Conservation (phyloP, 768 basidiomycete genomes). For the Cubamyces lactineus region DNA sequence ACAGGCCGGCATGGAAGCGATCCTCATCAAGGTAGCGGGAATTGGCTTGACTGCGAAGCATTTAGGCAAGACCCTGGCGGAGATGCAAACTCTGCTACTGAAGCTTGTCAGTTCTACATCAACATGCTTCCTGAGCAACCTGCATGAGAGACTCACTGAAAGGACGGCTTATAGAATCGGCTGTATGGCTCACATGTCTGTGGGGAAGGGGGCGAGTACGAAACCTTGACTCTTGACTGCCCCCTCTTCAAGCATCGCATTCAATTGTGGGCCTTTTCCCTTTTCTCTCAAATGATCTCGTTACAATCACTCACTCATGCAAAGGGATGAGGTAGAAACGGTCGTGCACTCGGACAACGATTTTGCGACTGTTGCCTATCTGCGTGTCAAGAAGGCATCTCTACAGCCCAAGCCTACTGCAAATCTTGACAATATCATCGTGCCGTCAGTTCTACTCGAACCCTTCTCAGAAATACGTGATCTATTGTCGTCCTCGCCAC, state of each 20-base stretch:
- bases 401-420: conserved; percentile 57
- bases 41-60: conserved; percentile 81
- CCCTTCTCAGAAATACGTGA: conserved; percentile 32
- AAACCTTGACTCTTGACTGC: conserved; percentile 88
- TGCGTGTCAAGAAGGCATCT: conserved; percentile 73
- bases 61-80: conserved; percentile 72
- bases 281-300: not conserved
- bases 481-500: conserved; percentile 1
- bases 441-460: conserved; percentile 61
- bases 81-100: conserved; percentile 73
- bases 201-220: conserved; percentile 98
- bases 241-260: conserved; percentile 85
- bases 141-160: not conserved
- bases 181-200: conserved; percentile 92
- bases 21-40: conserved; percentile 95
- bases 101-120: conserved; percentile 59
- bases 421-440: conserved; percentile 27
- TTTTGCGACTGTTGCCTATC: conserved; percentile 89
- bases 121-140: not conserved
- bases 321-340: conserved; percentile 62
- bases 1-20: conserved; percentile 70
- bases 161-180: conserved; percentile 53
- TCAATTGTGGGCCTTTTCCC: conserved; percentile 52
- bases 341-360: conserved; percentile 81
- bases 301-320: not conserved